Conservation (phyloP, 2,329 filamentous ascomycete genomes). For the Tricladium varicosporioides region DNA sequence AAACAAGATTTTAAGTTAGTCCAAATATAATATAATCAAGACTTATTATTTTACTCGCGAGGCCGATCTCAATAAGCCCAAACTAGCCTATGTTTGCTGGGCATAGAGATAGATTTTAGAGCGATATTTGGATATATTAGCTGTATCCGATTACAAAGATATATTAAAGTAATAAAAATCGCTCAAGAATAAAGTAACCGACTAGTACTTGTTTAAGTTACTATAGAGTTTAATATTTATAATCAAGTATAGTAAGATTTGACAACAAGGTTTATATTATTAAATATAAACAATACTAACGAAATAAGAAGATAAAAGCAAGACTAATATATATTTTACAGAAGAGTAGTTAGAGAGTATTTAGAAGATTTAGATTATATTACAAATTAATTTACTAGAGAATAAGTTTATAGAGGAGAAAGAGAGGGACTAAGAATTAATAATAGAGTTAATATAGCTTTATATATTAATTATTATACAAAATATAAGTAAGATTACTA, state of each 20-base stretch:
- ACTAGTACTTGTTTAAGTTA: neutral
- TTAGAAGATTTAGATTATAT: neutral
- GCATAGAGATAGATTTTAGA: neutral
- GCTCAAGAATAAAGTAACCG: neutral
- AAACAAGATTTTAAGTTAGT: neutral
- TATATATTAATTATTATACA: neutral
- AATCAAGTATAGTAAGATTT: too few species aligned
- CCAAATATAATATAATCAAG: neutral
- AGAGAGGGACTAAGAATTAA: neutral
- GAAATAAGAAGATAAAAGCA: neutral
- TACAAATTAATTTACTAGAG: neutral
- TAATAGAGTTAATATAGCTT: neutral
- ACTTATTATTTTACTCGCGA: neutral
- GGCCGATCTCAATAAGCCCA: neutral
- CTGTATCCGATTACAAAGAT: neutral
- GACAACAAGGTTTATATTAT: too few species aligned
- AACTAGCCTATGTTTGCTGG: neutral
- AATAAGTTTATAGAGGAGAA: neutral
- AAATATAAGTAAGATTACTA: neutral
- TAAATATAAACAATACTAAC: neutral
- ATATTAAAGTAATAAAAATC: neutral
- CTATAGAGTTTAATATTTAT: neutral
- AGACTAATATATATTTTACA: neutral
- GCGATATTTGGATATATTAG: neutral
- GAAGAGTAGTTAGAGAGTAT: neutral